Evolutionary conservation across 345 rosid species (phyloP).

Genomic region (Geranium rotundifolium): DNA sequence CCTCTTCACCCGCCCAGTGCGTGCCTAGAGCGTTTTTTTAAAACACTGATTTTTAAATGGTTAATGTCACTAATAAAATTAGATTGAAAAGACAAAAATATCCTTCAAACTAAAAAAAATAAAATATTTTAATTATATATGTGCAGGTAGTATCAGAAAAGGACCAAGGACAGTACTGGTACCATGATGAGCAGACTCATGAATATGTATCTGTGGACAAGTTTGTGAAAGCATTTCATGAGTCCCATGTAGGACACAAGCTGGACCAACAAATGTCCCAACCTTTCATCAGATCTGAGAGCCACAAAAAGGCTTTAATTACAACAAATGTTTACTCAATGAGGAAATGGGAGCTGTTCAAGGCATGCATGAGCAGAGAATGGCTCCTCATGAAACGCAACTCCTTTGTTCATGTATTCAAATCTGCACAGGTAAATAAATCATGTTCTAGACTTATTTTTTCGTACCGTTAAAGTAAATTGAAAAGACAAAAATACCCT

Average conservation of each 20-base stretch:
- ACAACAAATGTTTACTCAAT: constrained; percentile 33
- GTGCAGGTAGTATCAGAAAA: constrained; percentile 46
- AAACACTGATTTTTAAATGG: too few species aligned
- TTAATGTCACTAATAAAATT: too few species aligned
- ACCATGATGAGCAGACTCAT: constrained; percentile 18
- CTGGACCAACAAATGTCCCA: constrained; percentile 27
- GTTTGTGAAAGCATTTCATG: constrained; percentile 27
- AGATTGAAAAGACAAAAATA: too few species aligned
- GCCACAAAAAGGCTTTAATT: constrained; percentile 24
- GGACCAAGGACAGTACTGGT: constrained; percentile 64
- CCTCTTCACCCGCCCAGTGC: too few species aligned
- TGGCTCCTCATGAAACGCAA: constrained; percentile 48
- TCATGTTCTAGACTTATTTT: too few species aligned
- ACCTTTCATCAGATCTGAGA: constrained; percentile 26
- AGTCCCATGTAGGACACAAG: constrained; percentile 25
- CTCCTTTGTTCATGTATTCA: constrained; percentile 29
- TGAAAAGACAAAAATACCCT: too few species aligned
- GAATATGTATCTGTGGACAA: constrained; percentile 32
- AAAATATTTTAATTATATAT: too few species aligned
- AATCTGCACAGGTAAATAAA: constrained; percentile 28
- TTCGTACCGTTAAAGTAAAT: background rate
- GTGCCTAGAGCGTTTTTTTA: too few species aligned
- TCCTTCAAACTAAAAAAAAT: too few species aligned
- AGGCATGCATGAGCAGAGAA: constrained; percentile 53
- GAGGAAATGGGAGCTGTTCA: constrained; percentile 47